These are phyloP conservation scores for Pyrrhoderma lamaoense DNA, from an alignment of 1,284 basidiomycete species.

Conservation along the genomic window DNA sequence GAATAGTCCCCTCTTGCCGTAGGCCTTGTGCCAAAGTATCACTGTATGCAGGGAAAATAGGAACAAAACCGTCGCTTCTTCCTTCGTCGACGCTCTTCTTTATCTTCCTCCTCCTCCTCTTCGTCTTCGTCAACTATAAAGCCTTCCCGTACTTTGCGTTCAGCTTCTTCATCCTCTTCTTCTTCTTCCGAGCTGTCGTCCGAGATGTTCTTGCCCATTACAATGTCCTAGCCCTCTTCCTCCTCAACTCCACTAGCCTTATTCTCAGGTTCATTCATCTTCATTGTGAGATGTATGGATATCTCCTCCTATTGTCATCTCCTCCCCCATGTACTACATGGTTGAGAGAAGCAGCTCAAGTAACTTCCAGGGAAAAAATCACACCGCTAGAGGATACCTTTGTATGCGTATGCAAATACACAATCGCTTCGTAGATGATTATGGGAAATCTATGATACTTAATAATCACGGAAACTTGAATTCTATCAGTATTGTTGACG, in stretches of 20 bases:
- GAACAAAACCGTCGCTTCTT: no score
- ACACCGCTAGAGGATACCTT: no score
- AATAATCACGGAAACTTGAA: no score
- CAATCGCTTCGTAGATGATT: no score
- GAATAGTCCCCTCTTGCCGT: no score
- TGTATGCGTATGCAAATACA: no score
- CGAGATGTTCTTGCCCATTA: slow-evolving; percentile 41
- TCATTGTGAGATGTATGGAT: neutral
- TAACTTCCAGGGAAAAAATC: no score
- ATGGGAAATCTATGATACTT: no score
- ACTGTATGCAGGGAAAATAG: no score
- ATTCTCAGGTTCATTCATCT: neutral
- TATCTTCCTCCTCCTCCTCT: slow-evolving; percentile 56
- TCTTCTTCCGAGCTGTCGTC: slow-evolving; percentile 83
- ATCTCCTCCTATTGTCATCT: slow-evolving; percentile 3
- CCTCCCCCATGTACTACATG: slow-evolving; percentile 11
- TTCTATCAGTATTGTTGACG: no score
- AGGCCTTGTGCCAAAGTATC: no score
- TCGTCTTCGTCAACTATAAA: slow-evolving; percentile 87
- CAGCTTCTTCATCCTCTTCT: slow-evolving; percentile 80
- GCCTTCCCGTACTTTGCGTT: slow-evolving; percentile 61
- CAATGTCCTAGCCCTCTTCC: slow-evolving; percentile 44
- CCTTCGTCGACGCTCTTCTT: slow-evolving; percentile 47
- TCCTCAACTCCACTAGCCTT: slow-evolving; percentile 33
- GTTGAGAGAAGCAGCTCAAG: neutral